A percentile compares a stretch with the other conserved stretches of the same genome.
Evolutionary conservation across 2,329 filamentous ascomycete species (phyloP).

Genomic region (Decorospora gaudefroyi): DNA sequence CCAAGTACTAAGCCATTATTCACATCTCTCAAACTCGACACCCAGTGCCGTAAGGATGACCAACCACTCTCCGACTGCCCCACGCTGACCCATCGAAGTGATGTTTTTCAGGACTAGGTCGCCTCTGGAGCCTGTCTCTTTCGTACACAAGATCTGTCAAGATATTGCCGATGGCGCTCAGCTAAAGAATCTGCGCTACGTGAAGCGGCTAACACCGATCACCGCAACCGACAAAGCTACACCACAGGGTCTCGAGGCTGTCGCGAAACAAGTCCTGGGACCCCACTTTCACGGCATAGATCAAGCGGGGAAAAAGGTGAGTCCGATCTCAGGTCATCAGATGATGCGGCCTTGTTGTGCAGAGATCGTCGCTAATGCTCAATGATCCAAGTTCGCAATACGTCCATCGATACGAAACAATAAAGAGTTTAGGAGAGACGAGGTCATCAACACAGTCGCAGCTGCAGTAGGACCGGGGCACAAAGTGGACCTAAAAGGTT

Average conservation of each 20-base stretch:
- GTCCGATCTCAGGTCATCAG: constrained; percentile 22
- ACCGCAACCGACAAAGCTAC: constrained; percentile 67
- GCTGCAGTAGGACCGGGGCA: constrained; percentile 67
- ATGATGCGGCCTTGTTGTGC: constrained; percentile 12
- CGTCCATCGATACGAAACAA: constrained; percentile 77
- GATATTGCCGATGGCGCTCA: constrained; percentile 58
- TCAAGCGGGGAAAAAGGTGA: constrained; percentile 58
- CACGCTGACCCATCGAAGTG: constrained; percentile 48
- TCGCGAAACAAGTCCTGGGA: constrained; percentile 66
- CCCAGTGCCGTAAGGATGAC: constrained; percentile 57
- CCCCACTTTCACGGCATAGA: constrained; percentile 64
- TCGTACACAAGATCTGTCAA: constrained; percentile 63
- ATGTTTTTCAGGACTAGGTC: constrained; percentile 62
- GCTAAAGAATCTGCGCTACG: constrained; percentile 60
- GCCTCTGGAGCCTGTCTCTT: constrained; percentile 63
- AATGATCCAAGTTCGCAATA: constrained; percentile 71
- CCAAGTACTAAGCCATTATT: constrained; percentile 56
- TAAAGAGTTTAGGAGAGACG: constrained; percentile 67
- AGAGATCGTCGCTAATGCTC: constrained; percentile 25
- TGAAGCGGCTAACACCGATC: constrained; percentile 65
- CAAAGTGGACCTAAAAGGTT: constrained; percentile 76
- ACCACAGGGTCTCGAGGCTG: constrained; percentile 67
- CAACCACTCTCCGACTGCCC: not conserved
- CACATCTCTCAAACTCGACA: constrained; percentile 58
- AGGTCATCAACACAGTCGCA: constrained; percentile 73